Evolutionary conservation across 2,329 filamentous ascomycete genomes (phyloP).

Genomic region (Trichoderma lentiforme): DNA sequence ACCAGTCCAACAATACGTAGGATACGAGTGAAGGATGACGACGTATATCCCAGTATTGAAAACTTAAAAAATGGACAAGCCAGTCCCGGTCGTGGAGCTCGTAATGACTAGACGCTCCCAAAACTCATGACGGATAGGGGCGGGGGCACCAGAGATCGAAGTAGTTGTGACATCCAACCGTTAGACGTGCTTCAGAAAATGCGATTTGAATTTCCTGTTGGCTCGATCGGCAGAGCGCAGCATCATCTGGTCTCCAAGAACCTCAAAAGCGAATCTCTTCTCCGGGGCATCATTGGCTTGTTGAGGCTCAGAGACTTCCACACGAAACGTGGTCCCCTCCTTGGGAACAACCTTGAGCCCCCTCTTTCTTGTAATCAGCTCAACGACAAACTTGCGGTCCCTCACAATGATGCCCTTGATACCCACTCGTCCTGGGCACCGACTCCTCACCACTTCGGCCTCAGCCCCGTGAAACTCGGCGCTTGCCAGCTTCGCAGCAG

Average conservation of each 20-base stretch:
- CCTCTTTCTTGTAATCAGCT: slow-evolving; percentile 72
- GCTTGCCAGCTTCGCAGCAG: slow-evolving; percentile 72
- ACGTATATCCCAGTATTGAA: neutral
- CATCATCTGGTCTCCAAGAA: slow-evolving; percentile 85
- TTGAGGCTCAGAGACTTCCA: slow-evolving; percentile 56
- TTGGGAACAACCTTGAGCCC: slow-evolving; percentile 80
- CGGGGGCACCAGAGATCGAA: neutral
- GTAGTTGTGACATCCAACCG: no score
- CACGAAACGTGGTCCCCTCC: slow-evolving; percentile 79
- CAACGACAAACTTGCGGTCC: slow-evolving; percentile 83
- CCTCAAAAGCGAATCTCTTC: slow-evolving; percentile 66
- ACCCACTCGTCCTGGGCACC: slow-evolving; percentile 78
- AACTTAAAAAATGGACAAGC: neutral
- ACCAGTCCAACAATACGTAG: neutral
- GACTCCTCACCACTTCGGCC: slow-evolving; percentile 77
- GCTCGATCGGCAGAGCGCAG: slow-evolving; percentile 78
- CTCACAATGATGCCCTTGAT: slow-evolving; percentile 81
- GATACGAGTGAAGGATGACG: neutral
- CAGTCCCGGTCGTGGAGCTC: neutral
- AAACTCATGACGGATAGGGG: neutral
- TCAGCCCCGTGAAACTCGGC: slow-evolving; percentile 90
- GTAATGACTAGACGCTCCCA: neutral
- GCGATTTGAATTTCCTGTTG: slow-evolving; percentile 87
- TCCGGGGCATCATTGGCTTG: slow-evolving; percentile 19
- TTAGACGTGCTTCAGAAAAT: slow-evolving; percentile 70